Evolutionary conservation across 1,284 basidiomycete species (phyloP).

Genomic region (Trichosporon coremiiforme): DNA sequence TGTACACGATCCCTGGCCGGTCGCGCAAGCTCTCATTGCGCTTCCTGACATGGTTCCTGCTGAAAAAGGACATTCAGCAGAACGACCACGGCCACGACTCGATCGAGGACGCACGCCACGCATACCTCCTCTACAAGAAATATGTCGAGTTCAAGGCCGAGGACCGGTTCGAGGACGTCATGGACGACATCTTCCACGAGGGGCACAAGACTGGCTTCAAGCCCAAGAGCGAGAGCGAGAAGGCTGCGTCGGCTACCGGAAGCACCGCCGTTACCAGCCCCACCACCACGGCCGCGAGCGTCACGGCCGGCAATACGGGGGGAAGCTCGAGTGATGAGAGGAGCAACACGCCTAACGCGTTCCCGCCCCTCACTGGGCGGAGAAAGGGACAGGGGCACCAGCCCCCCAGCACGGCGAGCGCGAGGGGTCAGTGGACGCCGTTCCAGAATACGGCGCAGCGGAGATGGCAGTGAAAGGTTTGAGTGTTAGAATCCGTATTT

Average conservation of each 20-base stretch:
- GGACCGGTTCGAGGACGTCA: slow-evolving; percentile 78
- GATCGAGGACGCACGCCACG: slow-evolving; percentile 91
- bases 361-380: slow-evolving; percentile 3
- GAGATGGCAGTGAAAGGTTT: background rate
- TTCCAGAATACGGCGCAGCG: slow-evolving; percentile 13
- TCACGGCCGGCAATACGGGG: background rate
- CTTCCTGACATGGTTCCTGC: slow-evolving; percentile 90
- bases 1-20: slow-evolving; percentile 80
- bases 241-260: background rate
- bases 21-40: slow-evolving; percentile 88
- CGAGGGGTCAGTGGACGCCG: slow-evolving; percentile 1
- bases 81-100: slow-evolving; percentile 81
- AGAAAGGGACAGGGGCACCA: background rate
- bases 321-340: slow-evolving; percentile 1
- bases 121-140: slow-evolving; percentile 81
- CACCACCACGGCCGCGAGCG: background rate
- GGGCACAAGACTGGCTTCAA: slow-evolving; percentile 54
- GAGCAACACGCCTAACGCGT: background rate
- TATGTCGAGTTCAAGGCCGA: slow-evolving; percentile 76
- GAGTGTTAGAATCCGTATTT: background rate
- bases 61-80: slow-evolving; percentile 87
- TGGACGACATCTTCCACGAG: slow-evolving; percentile 69
- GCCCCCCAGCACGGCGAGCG: background rate
- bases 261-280: background rate
- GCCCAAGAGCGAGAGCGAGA: slow-evolving; percentile 25